Evolutionary conservation across 2,329 filamentous ascomycete species (phyloP).

Genomic region (Sodiomyces alkalinus): DNA sequence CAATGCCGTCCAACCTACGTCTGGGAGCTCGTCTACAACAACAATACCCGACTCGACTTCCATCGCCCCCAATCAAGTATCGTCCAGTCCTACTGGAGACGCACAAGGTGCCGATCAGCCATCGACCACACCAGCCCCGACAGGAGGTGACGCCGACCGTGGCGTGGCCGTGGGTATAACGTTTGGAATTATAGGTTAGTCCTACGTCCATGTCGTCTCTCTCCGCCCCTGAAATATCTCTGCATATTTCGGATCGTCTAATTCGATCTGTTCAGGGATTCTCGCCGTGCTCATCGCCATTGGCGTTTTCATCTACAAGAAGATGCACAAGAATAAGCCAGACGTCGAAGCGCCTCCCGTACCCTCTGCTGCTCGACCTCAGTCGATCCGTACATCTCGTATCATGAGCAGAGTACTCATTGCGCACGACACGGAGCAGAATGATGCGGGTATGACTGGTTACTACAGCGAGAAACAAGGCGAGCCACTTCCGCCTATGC

Average conservation of each 20-base stretch:
- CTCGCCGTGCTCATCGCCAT: conserved; percentile 2
- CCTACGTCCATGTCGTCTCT: too few relatives aligned
- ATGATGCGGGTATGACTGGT: neutral
- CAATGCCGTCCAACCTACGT: neutral
- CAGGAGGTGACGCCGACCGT: conserved; percentile 1
- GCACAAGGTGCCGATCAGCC: too few relatives aligned
- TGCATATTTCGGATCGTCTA: neutral
- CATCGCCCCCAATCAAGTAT: conserved; percentile 1
- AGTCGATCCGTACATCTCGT: neutral
- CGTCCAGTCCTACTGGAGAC: neutral
- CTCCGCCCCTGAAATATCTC: too few relatives aligned
- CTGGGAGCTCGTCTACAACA: too few relatives aligned
- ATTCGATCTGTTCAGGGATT: neutral
- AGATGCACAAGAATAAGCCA: neutral
- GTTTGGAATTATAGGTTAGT: neutral
- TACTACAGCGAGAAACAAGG: conserved; percentile 2
- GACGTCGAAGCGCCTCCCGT: neutral
- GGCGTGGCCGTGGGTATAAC: conserved; percentile 1
- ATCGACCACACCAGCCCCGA: neutral
- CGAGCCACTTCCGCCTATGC: conserved; percentile 2
- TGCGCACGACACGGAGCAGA: conserved; percentile 1
- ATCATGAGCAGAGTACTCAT: conserved; percentile 1
- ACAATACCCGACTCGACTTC: conserved; percentile 1
- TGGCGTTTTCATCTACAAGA: conserved; percentile 1
- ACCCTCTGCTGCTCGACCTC: neutral